Evolutionary conservation across 169 alveolate genomes (phyloP).

Genomic region (Sarcocystis neurona): DNA sequence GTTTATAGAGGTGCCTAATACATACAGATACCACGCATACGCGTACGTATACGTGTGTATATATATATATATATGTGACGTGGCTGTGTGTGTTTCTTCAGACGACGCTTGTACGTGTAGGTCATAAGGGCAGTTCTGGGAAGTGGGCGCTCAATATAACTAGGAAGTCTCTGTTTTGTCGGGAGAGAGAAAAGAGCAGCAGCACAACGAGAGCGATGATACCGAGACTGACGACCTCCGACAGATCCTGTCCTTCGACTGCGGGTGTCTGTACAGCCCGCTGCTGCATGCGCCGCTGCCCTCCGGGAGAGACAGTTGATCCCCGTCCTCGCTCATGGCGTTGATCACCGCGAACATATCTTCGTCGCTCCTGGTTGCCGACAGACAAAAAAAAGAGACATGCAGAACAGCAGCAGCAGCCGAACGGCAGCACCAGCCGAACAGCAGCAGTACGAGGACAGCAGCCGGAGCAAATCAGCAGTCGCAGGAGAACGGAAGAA

Average conservation of each 20-base stretch:
- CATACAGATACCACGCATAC: no score
- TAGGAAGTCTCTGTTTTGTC: no score
- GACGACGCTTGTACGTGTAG: no score
- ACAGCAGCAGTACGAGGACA: no score
- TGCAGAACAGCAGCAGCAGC: neutral
- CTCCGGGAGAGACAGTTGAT: neutral
- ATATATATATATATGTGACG: no score
- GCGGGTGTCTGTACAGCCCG: constrained; percentile 35
- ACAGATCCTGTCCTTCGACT: constrained; percentile 7
- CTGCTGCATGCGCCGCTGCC: constrained; percentile 41
- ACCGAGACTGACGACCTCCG: neutral
- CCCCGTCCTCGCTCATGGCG: constrained; percentile 9
- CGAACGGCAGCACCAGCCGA: neutral
- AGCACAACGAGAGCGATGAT: neutral
- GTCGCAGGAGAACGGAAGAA: no score
- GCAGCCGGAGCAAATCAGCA: no score
- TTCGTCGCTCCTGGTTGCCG: constrained; percentile 53
- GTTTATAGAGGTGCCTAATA: neutral
- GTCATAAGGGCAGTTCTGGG: no score
- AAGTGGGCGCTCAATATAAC: no score
- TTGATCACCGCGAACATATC: constrained; percentile 67
- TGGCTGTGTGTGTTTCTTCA: no score
- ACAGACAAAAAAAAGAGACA: neutral
- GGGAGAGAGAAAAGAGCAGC: neutral
- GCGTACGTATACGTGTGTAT: no score